Percentiles rank a stretch among this genome's conserved stretches.
Evolutionary conservation across 2,329 filamentous ascomycete species (phyloP).

Genomic region (Xylaria sp.): DNA sequence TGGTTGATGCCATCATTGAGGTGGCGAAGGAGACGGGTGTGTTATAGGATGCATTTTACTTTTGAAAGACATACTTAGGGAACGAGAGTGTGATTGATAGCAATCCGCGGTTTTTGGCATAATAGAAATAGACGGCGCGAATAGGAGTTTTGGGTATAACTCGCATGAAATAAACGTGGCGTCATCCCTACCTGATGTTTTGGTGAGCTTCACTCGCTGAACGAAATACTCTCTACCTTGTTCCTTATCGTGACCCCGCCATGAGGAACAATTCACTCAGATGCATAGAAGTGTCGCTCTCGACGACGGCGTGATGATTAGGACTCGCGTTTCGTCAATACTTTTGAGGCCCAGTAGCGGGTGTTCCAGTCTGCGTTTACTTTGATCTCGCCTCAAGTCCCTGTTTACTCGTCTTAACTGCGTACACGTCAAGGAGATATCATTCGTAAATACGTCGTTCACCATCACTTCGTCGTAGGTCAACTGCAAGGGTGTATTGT

Average conservation of each 20-base stretch:
- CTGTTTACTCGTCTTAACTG: background rate
- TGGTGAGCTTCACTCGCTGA: background rate
- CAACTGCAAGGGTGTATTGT: background rate
- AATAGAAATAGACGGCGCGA: slow-evolving; percentile 13
- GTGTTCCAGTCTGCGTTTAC: background rate
- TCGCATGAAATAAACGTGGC: slow-evolving; percentile 10
- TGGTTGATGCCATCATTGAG: slow-evolving; percentile 64
- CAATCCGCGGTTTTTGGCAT: background rate
- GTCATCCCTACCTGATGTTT: background rate
- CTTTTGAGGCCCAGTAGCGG: background rate
- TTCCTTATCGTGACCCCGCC: background rate
- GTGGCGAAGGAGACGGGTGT: slow-evolving; percentile 61
- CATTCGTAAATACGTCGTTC: background rate
- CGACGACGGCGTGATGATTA: background rate
- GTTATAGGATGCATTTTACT: slow-evolving; percentile 27
- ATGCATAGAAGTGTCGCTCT: background rate
- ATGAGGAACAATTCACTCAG: background rate
- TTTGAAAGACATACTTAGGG: background rate
- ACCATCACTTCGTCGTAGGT: background rate
- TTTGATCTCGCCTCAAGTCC: background rate
- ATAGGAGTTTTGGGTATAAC: slow-evolving; percentile 9
- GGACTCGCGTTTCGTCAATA: background rate
- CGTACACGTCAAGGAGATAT: background rate
- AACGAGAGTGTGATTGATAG: background rate
- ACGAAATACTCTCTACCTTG: background rate